Evolutionary conservation across 805 yeast genomes (phyloP), one percentile per base, ranked within the genome.

Genomic region (Yarrowia sp.): DNA sequence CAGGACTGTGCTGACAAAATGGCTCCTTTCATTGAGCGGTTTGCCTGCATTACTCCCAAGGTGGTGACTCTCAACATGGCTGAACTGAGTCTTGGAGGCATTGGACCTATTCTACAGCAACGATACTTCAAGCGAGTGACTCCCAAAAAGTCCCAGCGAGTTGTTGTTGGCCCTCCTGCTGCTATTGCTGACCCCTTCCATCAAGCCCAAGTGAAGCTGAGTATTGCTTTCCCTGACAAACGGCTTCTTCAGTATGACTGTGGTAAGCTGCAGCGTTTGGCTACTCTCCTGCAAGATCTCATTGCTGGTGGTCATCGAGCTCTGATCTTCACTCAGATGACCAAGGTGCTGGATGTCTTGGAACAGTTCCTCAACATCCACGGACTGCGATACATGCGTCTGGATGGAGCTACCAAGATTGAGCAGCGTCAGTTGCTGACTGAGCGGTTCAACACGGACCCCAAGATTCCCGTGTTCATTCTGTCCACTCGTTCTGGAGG

Each of bases 401-500:
- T 95, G 68, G 99, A 95, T 76, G 99, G 99, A 70, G 92, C 98
- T 0, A 95, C 99, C 1, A 92, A 92, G 74, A 90, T 95, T 70
- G 99, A 95, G 76, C 98, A 95, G 75, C 87, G 99, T 70, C 99
- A 95, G 74, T 81, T 92, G 17, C 77, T 95, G 71, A 95, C 99
- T 0, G 99, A 95, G 72, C 81, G 93, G 68, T 95, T 95, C 78
- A 95, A 95, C 74, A 83, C 86, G 58, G 99, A 95, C 74, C 79
- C 88, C 13, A 83, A 86, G 68, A 87, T 93, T 51, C 95, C 96
- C 3, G 96, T 92, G 17, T 95, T 95, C 72, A 95, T 95, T 58
- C 76, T 95, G 64, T 91, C 97, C 3, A 91, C 98, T 2, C 85
- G 99, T 76, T 95, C 99, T 2, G 99, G 99, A 75, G 99, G 99